These are phyloP conservation scores for Fibroporia radiculosa DNA, from an alignment of 768 basidiomycete species.

Conservation along the genomic window DNA sequence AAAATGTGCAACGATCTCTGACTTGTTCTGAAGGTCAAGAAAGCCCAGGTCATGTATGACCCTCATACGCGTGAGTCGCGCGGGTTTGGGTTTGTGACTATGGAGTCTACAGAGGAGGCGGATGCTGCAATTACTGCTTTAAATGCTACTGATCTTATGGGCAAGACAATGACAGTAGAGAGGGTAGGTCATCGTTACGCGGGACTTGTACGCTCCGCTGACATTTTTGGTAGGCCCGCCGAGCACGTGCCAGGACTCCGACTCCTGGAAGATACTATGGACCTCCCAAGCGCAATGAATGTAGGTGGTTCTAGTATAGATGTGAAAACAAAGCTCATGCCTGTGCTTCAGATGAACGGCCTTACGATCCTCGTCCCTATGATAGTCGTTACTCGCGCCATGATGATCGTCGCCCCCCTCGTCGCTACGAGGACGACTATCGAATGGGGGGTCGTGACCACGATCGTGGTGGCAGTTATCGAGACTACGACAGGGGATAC, in stretches of 20 bases:
- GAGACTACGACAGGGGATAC: conserved; percentile 37
- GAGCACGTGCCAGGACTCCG: conserved; percentile 83
- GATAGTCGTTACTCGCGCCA: conserved; percentile 74
- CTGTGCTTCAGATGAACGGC: conserved; percentile 56
- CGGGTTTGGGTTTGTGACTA: conserved; percentile 86
- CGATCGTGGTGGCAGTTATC: conserved; percentile 31
- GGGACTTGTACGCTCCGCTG: background rate
- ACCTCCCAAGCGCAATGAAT: conserved; percentile 73
- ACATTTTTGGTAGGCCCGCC: conserved; percentile 54
- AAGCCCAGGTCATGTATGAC: conserved; percentile 59
- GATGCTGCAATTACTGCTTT: conserved; percentile 84
- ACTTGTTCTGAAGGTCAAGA: conserved; percentile 42
- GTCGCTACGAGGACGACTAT: conserved; percentile 38
- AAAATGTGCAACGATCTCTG: background rate
- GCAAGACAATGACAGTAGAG: conserved; percentile 84
- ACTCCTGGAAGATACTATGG: conserved; percentile 96
- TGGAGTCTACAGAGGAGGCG: conserved; percentile 81
- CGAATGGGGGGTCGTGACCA: conserved; percentile 38
- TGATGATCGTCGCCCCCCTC: conserved; percentile 39
- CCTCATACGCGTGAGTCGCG: conserved; percentile 65
- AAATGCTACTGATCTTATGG: conserved; percentile 78
- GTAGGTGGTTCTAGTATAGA: conserved; percentile 28
- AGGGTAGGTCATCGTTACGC: conserved; percentile 41
- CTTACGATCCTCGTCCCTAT: conserved; percentile 88
- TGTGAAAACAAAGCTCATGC: background rate